These are phyloP conservation scores for Ogataea methylovora DNA, from an alignment of 805 yeast species.

Conservation along the genomic window DNA sequence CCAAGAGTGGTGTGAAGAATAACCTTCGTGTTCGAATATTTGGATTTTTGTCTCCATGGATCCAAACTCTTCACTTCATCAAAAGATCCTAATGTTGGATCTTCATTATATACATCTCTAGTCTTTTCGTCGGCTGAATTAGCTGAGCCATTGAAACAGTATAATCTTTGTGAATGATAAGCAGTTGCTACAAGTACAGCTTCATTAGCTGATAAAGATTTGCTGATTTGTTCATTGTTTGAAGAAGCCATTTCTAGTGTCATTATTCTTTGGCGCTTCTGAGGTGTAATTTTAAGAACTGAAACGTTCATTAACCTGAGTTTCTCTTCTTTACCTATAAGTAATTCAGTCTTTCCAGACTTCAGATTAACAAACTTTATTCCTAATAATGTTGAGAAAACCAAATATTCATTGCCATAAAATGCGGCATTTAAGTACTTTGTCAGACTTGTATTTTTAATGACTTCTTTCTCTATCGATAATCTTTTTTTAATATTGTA, in stretches of 20 bases:
- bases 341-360: constrained; percentile 15
- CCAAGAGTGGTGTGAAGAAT: constrained; percentile 34
- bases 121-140: not conserved
- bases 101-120: constrained; percentile 7
- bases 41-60: constrained; percentile 2
- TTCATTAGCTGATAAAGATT: not conserved
- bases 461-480: constrained; percentile 15
- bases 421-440: constrained; percentile 14
- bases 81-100: not conserved
- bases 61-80: not conserved
- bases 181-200: constrained; percentile 2
- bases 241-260: not conserved
- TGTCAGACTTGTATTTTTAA: constrained; percentile 4
- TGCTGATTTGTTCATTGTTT: not conserved
- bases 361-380: constrained; percentile 21
- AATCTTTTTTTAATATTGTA: constrained; percentile 20
- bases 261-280: not conserved
- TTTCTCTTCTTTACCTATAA: constrained; percentile 22
- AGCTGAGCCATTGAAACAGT: constrained; percentile 1
- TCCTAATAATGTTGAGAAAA: constrained; percentile 22
- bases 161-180: constrained; percentile 2
- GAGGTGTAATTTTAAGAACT: constrained; percentile 2
- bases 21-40: constrained; percentile 8
- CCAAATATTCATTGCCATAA: constrained; percentile 19
- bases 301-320: constrained; percentile 19